Conservation (phyloP, 352 stramenopile genomes). For the Phytophthora parvispora region DNA sequence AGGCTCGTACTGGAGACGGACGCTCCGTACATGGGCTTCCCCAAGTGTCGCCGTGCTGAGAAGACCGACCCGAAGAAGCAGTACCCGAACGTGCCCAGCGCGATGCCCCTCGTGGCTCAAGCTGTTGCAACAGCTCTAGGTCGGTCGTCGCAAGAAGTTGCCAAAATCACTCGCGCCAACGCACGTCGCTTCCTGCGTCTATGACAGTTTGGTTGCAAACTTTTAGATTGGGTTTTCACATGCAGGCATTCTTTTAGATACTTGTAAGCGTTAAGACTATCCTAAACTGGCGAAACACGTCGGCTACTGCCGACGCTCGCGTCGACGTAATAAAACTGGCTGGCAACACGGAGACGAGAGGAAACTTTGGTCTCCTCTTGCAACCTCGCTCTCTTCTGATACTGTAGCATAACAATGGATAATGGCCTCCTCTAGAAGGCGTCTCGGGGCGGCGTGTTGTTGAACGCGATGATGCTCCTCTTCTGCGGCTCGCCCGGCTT, state of each 20-base stretch:
- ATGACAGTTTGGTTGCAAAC: too few relatives aligned
- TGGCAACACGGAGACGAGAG: not conserved
- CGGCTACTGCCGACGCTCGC: constrained; percentile 8
- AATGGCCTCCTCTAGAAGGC: constrained; percentile 10
- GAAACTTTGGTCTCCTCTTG: not conserved
- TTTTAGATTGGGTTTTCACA: not conserved
- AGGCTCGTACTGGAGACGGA: constrained; percentile 94
- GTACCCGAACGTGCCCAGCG: constrained; percentile 84
- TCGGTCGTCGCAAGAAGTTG: constrained; percentile 62
- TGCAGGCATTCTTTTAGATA: constrained; percentile 30
- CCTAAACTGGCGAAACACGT: constrained; percentile 10
- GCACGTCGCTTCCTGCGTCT: constrained; percentile 78
- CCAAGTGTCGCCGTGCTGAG: constrained; percentile 63
- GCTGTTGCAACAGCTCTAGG: constrained; percentile 61
- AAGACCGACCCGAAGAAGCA: constrained; percentile 60
- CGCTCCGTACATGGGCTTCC: constrained; percentile 93
- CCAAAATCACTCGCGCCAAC: constrained; percentile 69
- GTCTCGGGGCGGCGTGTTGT: constrained; percentile 41
- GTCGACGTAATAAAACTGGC: constrained; percentile 14
- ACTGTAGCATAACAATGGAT: constrained; percentile 31
- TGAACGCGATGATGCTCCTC: constrained; percentile 81
- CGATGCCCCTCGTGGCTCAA: constrained; percentile 67
- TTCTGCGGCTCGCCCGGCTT: not conserved
- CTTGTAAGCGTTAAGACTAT: constrained; percentile 31
- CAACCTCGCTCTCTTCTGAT: not conserved